These are phyloP conservation scores for Apiospora pterosperma DNA, from an alignment of 2,329 filamentous ascomycete genomes.

Conservation along the genomic window DNA sequence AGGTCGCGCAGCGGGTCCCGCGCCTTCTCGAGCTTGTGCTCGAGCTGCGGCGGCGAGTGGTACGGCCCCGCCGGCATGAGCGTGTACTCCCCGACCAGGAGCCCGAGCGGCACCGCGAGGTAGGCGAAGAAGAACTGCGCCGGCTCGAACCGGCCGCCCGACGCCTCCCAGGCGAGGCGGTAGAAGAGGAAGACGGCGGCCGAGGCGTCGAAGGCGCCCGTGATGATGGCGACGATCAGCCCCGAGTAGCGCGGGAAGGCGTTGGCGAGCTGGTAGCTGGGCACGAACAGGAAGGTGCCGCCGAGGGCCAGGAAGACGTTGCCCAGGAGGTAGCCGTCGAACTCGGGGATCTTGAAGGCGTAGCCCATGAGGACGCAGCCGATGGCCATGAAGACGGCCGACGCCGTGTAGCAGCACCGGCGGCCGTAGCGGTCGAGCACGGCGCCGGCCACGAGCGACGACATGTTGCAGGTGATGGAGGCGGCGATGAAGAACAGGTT, in stretches of 20 bases:
- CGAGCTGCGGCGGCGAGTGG: constrained; percentile 34
- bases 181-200: constrained; percentile 60
- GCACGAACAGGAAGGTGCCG: constrained; percentile 61
- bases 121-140: constrained; percentile 39
- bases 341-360: constrained; percentile 46
- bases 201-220: constrained; percentile 62
- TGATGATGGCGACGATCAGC: constrained; percentile 57
- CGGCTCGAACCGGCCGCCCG: constrained; percentile 29
- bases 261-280: constrained; percentile 63
- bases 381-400: constrained; percentile 52
- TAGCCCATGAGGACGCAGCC: constrained; percentile 60
- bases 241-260: constrained; percentile 59
- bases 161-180: constrained; percentile 50
- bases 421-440: constrained; percentile 66
- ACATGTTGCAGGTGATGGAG: constrained; percentile 65
- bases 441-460: constrained; percentile 63
- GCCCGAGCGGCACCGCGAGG: constrained; percentile 30
- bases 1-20: constrained; percentile 35
- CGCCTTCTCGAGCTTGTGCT: constrained; percentile 35
- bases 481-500: constrained; percentile 72
- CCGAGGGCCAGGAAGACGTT: constrained; percentile 60
- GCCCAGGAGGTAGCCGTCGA: constrained; percentile 58
- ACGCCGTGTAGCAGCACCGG: constrained; percentile 58
- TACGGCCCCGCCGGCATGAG: constrained; percentile 39
- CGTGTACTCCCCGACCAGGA: constrained; percentile 33